These are phyloP conservation scores for Penicillium herquei DNA, from an alignment of 495 filamentous ascomycete species.

Conservation along the genomic window DNA sequence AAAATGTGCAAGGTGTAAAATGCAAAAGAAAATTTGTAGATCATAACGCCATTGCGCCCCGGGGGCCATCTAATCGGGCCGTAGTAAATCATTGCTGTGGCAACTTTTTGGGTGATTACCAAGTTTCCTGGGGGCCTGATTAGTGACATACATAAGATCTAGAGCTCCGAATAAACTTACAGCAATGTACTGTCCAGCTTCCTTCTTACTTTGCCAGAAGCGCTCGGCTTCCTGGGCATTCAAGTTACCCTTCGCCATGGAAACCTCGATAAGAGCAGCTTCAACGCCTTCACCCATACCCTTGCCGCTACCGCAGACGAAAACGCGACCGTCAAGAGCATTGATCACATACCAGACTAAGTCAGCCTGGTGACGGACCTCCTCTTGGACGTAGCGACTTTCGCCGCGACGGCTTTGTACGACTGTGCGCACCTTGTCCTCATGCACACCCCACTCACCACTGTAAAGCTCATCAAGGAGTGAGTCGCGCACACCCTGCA, in stretches of 20 bases:
- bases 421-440: slow-evolving; percentile 87
- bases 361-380: slow-evolving; percentile 82
- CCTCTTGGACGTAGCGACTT: slow-evolving; percentile 83
- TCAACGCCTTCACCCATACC: slow-evolving; percentile 99
- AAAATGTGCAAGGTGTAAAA: background rate
- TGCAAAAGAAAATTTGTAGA: too few species aligned
- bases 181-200: slow-evolving; percentile 82
- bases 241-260: slow-evolving; percentile 76
- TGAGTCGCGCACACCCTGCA: slow-evolving; percentile 93
- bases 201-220: slow-evolving; percentile 82
- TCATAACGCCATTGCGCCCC: too few species aligned
- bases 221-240: slow-evolving; percentile 67
- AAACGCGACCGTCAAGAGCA: slow-evolving; percentile 85
- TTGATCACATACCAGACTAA: slow-evolving; percentile 97
- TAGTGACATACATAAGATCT: background rate
- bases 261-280: slow-evolving; percentile 72
- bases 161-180: slow-evolving; percentile 47
- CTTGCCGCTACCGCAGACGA: slow-evolving; percentile 90
- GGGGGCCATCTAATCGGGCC: too few species aligned
- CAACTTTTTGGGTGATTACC: slow-evolving; percentile 3
- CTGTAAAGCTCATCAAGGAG: slow-evolving; percentile 92
- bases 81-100: background rate
- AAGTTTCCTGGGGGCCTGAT: slow-evolving; percentile 32
- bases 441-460: slow-evolving; percentile 93
- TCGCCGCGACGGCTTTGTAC: slow-evolving; percentile 80